Conservation (phyloP, 371 early-diverging fungal species). For the Rhizopus sp. region DNA sequence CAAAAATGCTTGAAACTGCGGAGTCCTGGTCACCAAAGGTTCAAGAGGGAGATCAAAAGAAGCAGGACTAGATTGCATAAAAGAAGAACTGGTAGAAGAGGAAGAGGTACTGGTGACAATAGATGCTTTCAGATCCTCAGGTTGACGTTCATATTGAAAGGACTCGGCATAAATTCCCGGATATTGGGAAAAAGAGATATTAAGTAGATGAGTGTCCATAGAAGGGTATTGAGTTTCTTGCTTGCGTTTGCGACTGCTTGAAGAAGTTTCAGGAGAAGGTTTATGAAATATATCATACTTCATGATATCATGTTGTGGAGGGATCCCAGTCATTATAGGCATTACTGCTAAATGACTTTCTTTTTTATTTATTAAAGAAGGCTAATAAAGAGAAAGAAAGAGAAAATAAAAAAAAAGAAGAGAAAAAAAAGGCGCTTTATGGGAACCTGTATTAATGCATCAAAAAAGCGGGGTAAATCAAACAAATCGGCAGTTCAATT, state of each 20-base stretch:
- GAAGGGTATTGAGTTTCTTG: neutral
- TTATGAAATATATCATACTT: constrained; percentile 11
- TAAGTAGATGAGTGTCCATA: neutral
- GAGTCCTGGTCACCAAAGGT: neutral
- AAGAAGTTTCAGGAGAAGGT: constrained; percentile 14
- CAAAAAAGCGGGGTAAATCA: constrained; percentile 26
- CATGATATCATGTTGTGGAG: constrained; percentile 11
- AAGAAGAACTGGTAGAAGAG: too few species aligned
- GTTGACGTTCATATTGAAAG: neutral
- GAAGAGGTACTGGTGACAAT: too few species aligned
- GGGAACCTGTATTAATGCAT: neutral
- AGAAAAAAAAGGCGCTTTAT: constrained; percentile 5
- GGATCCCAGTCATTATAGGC: constrained; percentile 14
- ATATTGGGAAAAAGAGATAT: neutral
- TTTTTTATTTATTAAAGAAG: neutral
- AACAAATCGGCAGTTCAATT: constrained; percentile 7
- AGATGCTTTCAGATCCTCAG: too few species aligned
- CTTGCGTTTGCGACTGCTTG: constrained; percentile 7
- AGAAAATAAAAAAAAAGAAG: neutral
- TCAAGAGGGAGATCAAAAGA: neutral
- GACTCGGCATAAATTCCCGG: neutral
- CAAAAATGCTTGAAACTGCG: neutral
- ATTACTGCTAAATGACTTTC: constrained; percentile 4
- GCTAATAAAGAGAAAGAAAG: neutral
- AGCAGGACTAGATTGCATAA: too few species aligned